A percentile compares a stretch with the other conserved stretches of the same genome.
Conservation (phyloP, 345 rosid genomes). For the Triadica sebifera region DNA sequence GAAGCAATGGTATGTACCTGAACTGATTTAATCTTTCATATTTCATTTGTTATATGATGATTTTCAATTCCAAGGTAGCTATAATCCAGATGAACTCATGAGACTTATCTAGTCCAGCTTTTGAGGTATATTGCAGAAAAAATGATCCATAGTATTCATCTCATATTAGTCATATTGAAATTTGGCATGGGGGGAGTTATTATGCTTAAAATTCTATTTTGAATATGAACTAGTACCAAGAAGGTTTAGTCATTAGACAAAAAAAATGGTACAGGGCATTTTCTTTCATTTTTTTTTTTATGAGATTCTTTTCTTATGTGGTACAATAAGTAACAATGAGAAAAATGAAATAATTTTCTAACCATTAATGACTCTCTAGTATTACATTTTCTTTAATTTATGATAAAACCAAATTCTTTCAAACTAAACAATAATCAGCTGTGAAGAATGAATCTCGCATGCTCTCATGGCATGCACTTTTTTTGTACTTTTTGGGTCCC, state of each 20-base stretch:
- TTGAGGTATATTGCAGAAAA: neutral
- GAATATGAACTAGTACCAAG: neutral
- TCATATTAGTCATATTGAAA: neutral
- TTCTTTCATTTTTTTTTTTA: neutral
- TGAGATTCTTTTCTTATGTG: neutral
- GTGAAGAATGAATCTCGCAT: neutral
- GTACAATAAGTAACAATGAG: neutral
- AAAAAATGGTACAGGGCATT: neutral
- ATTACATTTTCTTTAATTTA: neutral
- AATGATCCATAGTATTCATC: neutral
- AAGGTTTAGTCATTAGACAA: neutral
- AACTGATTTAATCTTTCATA: constrained; percentile 11
- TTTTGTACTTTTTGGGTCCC: neutral
- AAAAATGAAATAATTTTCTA: neutral
- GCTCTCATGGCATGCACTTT: neutral
- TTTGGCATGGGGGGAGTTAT: neutral
- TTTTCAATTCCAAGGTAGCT: neutral
- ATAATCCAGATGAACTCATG: neutral
- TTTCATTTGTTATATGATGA: constrained; percentile 3
- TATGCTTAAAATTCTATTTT: neutral
- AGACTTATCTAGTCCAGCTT: neutral
- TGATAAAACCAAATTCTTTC: constrained; percentile 1
- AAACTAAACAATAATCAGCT: neutral
- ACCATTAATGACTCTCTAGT: neutral
- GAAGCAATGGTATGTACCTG: constrained; percentile 60